Conservation (phyloP, 352 stramenopile species). For the Phytopythium litorale region DNA sequence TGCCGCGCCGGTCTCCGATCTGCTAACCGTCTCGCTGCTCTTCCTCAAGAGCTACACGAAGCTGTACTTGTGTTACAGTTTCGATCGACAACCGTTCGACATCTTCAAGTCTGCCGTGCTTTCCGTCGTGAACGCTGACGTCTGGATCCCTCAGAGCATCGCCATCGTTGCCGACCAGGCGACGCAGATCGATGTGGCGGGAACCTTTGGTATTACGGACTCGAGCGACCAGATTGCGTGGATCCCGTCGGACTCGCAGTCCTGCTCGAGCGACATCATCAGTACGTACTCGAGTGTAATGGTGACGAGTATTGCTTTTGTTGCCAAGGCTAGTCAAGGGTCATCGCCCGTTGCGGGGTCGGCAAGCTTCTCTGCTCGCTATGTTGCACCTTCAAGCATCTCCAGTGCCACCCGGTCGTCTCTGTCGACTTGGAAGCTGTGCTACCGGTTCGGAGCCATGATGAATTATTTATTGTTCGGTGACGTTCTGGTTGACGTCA, state of each 20-base stretch:
- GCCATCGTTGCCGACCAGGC: slow-evolving; percentile 53
- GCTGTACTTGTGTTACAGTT: slow-evolving; percentile 63
- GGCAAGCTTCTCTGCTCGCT: slow-evolving; percentile 32
- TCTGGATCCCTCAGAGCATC: slow-evolving; percentile 43
- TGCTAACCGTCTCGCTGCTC: slow-evolving; percentile 17
- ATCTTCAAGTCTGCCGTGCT: slow-evolving; percentile 34
- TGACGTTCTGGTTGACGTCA: slow-evolving; percentile 48
- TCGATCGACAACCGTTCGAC: slow-evolving; percentile 52
- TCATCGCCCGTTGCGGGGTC: slow-evolving; percentile 30
- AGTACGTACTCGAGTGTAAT: slow-evolving; percentile 34
- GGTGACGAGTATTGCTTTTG: slow-evolving; percentile 27
- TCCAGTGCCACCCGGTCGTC: slow-evolving; percentile 8
- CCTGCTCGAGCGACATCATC: slow-evolving; percentile 29
- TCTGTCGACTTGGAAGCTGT: slow-evolving; percentile 63
- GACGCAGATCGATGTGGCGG: slow-evolving; percentile 27
- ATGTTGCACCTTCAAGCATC: slow-evolving; percentile 24
- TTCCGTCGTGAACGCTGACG: slow-evolving; percentile 34
- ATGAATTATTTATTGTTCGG: slow-evolving; percentile 53
- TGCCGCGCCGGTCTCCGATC: slow-evolving; percentile 25
- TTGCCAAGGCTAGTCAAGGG: slow-evolving; percentile 18
- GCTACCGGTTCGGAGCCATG: slow-evolving; percentile 62
- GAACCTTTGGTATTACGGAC: slow-evolving; percentile 59
- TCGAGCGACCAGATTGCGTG: slow-evolving; percentile 57
- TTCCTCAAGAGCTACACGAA: slow-evolving; percentile 31
- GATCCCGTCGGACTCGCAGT: slow-evolving; percentile 41